A percentile compares a stretch with the other conserved stretches of the same genome.
Evolutionary conservation across 805 yeast genomes (phyloP).

Genomic region (Pichia rugopelliculosa): DNA sequence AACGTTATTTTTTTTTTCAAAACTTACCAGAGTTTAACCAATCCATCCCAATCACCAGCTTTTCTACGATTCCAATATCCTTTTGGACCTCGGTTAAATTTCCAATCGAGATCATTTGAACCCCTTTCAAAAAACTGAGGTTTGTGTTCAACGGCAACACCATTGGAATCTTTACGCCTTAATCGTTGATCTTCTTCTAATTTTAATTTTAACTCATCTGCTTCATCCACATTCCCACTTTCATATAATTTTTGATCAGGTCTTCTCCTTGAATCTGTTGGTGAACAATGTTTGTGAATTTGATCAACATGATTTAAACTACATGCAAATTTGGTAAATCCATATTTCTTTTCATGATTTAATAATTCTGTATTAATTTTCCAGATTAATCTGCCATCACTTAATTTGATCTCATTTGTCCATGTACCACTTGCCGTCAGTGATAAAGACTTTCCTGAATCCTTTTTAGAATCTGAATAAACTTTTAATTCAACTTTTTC

Average conservation of each 20-base stretch:
- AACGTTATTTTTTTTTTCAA: not conserved
- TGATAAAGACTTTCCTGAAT: constrained; percentile 27
- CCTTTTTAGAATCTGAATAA: constrained; percentile 24
- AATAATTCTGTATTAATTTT: constrained; percentile 56
- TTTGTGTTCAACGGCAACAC: constrained; percentile 34
- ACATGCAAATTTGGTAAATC: constrained; percentile 79
- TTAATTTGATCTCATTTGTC: constrained; percentile 59
- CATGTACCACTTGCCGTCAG: constrained; percentile 61
- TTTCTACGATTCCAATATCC: constrained; percentile 79
- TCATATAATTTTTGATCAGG: constrained; percentile 80
- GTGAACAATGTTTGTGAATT: constrained; percentile 66
- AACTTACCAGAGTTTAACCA: constrained; percentile 48
- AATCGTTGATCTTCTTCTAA: constrained; percentile 78
- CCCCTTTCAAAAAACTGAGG: constrained; percentile 60
- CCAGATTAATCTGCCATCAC: constrained; percentile 53
- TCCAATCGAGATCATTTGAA: constrained; percentile 39
- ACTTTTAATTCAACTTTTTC: constrained; percentile 53
- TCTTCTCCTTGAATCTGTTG: constrained; percentile 83
- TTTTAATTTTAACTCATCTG: constrained; percentile 60
- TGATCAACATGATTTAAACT: constrained; percentile 71
- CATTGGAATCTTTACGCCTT: constrained; percentile 55
- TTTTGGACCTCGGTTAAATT: constrained; percentile 45
- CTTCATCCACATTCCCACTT: constrained; percentile 56
- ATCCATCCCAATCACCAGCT: constrained; percentile 51
- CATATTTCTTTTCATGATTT: constrained; percentile 59